Base-by-base conservation (phyloP, 768 basidiomycete species). In the Lentinula aciculospora region DNA sequence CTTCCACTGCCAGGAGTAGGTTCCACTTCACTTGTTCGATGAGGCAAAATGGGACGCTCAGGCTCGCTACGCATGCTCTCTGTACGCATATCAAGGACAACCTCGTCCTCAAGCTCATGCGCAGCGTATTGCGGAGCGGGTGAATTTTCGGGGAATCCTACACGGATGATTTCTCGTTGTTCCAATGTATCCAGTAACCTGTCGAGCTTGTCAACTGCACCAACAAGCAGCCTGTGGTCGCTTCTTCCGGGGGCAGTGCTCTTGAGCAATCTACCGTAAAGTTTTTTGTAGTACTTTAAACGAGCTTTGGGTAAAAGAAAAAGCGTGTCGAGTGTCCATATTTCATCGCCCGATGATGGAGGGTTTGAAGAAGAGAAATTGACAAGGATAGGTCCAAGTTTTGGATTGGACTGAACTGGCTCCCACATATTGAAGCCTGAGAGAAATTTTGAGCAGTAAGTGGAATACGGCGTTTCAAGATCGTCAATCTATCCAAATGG, bases 211-310 rank as follows among this genome's bases (percentile, higher is more conserved):
- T 91, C 89, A 60, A 94, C 77, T 3, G 95, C 94, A 4, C 82
- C 82, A 5, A 88, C 74, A 21, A 98, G 79, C 23, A 97, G 73
- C 31, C 79, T 81, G 68, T 98, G 88, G 68, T 98, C 96, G 62
- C 86, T 92, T 65, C 86, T 78, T 17, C 94, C 94, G 3, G 91
- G 86, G 27, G 84, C 82, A 1, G 94, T 94, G 65, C 88, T 91
- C 71, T 89, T 92, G 48, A 98, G 74, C 45, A 98, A 74, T 49
- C 89, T 83, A 51, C 82, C 79, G 68, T 98, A 98, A 0, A 98
- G 77, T 68, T 89, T 95, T 66, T 84, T 86, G 76, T 98, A 98
- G 71, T 99, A 98, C 64, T 85, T 85, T 57, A 99, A 73, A 42
- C 97, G 84, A 13, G 77, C 76, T 66, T 86, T 88, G 0, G 97